Percentiles rank a stretch among this genome's conserved stretches.
Evolutionary conservation across 441 rosid species (phyloP).

Genomic region (Populus trichocarpa): DNA sequence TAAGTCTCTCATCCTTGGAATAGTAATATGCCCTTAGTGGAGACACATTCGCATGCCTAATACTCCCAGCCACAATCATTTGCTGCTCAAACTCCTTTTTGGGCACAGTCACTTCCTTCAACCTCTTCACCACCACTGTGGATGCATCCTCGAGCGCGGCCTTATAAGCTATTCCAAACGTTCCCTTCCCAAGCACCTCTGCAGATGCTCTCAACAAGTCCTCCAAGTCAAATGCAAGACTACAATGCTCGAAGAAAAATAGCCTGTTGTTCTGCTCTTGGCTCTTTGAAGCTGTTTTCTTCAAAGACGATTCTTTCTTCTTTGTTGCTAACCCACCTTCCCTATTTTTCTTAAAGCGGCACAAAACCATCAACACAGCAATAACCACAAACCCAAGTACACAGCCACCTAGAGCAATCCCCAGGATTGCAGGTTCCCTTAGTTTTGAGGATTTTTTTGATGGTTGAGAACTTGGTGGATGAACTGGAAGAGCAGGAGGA

Average conservation of each 20-base stretch:
- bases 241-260: conserved; percentile 69
- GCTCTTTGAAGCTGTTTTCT: conserved; percentile 40
- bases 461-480: conserved; percentile 44
- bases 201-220: conserved; percentile 87
- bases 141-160: conserved; percentile 73
- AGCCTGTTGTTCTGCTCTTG: conserved; percentile 48
- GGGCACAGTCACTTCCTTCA: conserved; percentile 58
- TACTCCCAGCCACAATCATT: conserved; percentile 65
- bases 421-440: conserved; percentile 56
- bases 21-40: conserved; percentile 76
- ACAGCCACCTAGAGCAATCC: conserved; percentile 50
- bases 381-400: conserved; percentile 37
- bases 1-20: conserved; percentile 89
- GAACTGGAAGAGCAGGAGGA: conserved; percentile 51
- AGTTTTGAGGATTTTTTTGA: conserved; percentile 34
- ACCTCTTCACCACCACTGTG: conserved; percentile 67
- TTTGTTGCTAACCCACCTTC: conserved; percentile 26
- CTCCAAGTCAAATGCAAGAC: conserved; percentile 69
- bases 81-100: conserved; percentile 80
- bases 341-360: conserved; percentile 36
- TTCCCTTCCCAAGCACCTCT: conserved; percentile 91
- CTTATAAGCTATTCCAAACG: conserved; percentile 73
- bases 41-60: conserved; percentile 67
- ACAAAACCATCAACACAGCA: conserved; percentile 44
- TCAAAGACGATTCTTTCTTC: conserved; percentile 42